phyloP scores from a whole-genome alignment of 331 rosid species.

The Rosa hybrid region DNA sequence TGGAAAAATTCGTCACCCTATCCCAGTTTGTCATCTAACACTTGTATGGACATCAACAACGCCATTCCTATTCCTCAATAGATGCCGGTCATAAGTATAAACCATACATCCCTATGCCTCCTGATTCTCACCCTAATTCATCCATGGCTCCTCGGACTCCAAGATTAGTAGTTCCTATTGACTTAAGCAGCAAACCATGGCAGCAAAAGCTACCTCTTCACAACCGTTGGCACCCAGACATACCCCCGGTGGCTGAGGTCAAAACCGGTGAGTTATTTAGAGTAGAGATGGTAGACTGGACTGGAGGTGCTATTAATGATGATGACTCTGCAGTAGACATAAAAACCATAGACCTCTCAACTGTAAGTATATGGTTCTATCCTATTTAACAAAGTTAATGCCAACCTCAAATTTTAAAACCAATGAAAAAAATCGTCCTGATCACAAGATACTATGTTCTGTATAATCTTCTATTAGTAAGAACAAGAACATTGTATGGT shows the following conservation, averaged over 20 bases:
- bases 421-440: not conserved
- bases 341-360: slow-evolving; percentile 56
- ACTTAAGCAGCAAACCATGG: slow-evolving; percentile 69
- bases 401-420: not conserved
- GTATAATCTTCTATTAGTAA: not conserved
- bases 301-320: slow-evolving; percentile 50
- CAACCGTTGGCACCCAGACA: slow-evolving; percentile 83
- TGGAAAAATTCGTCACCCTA: slow-evolving; percentile 1
- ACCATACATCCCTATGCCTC: not conserved
- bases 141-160: slow-evolving; percentile 74
- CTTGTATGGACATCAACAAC: slow-evolving; percentile 5
- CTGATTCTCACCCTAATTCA: slow-evolving; percentile 7
- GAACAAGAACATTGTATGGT: slow-evolving; percentile 5
- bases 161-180: slow-evolving; percentile 62
- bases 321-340: slow-evolving; percentile 64
- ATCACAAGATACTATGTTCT: not conserved
- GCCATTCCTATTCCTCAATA: not conserved
- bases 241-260: slow-evolving; percentile 50
- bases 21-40: slow-evolving; percentile 30
- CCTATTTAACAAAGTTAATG: too few relatives aligned
- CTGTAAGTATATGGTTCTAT: slow-evolving; percentile 48
- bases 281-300: slow-evolving; percentile 55
- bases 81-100: not conserved
- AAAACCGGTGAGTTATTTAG: slow-evolving; percentile 42
- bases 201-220: slow-evolving; percentile 73